Percentiles rank a stretch among this genome's conserved stretches.
These are phyloP conservation scores for Zalerion maritima DNA, from an alignment of 495 filamentous ascomycete genomes.

Conservation along the genomic window DNA sequence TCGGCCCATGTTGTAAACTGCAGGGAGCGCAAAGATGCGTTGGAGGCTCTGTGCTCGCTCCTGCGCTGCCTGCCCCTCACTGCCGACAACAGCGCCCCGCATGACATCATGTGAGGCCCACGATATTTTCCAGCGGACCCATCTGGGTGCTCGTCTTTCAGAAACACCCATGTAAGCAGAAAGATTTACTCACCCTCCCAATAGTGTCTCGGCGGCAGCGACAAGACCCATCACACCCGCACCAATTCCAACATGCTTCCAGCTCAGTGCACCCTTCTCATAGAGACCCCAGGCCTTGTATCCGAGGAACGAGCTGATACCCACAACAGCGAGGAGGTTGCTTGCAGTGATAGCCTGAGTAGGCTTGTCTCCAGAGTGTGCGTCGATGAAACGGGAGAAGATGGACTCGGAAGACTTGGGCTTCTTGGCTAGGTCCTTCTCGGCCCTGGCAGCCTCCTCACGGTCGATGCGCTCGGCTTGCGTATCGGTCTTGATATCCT, in stretches of 20 bases:
- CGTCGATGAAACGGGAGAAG: constrained; percentile 25
- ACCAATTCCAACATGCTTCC: constrained; percentile 52
- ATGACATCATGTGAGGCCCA: no score
- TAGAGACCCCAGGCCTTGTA: constrained; percentile 37
- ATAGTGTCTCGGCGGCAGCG: constrained; percentile 44
- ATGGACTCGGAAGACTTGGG: constrained; percentile 23
- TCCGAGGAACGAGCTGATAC: constrained; percentile 29
- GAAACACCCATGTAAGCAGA: no score
- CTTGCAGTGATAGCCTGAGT: constrained; percentile 19
- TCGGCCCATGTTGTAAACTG: neutral
- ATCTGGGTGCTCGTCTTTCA: no score
- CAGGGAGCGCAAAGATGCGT: no score
- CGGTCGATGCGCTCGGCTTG: constrained; percentile 52
- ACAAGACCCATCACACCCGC: constrained; percentile 47
- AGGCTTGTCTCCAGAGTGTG: constrained; percentile 16
- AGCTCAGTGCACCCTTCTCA: constrained; percentile 49
- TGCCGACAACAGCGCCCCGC: constrained; percentile 21
- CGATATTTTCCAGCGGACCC: no score
- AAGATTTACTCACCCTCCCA: no score
- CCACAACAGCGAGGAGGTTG: constrained; percentile 28
- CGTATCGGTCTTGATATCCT: constrained; percentile 55
- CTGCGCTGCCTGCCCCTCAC: constrained; percentile 18
- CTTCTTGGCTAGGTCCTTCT: constrained; percentile 37
- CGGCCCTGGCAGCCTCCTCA: constrained; percentile 30
- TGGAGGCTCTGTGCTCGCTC: no score